Evolutionary conservation across 768 basidiomycete genomes (phyloP).

Genomic region (Hebeloma cylindrosporum): DNA sequence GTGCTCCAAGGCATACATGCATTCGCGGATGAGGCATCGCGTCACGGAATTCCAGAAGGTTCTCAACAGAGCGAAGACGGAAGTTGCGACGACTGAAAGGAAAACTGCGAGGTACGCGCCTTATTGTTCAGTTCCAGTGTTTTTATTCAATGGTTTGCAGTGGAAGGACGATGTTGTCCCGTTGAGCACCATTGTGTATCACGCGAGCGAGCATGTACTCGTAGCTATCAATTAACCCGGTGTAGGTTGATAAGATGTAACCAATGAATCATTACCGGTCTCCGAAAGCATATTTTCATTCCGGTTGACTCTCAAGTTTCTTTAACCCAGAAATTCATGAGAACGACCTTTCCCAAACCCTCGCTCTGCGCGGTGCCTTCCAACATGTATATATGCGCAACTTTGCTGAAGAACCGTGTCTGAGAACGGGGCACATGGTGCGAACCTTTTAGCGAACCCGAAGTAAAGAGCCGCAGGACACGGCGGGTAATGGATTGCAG

Average conservation of each 20-base stretch:
- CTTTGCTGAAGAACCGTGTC: no score
- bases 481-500: not conserved
- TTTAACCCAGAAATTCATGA: no score
- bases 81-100: constrained; percentile 75
- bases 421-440: no score
- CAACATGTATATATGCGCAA: no score
- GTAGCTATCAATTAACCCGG: constrained; percentile 10
- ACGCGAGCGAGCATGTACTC: constrained; percentile 11
- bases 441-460: no score
- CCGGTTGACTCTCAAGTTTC: no score
- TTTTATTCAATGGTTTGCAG: constrained; percentile 29
- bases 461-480: no score
- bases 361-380: no score
- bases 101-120: constrained; percentile 84
- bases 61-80: constrained; percentile 93
- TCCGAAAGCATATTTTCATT: not conserved
- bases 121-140: constrained; percentile 4
- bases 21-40: constrained; percentile 91
- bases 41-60: constrained; percentile 96
- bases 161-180: constrained; percentile 56
- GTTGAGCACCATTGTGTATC: constrained; percentile 33
- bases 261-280: not conserved
- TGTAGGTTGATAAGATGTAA: constrained; percentile 2
- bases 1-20: constrained; percentile 98
- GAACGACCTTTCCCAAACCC: no score